Evolutionary conservation across 768 basidiomycete genomes (phyloP).

Genomic region (Mycena epipterygia): DNA sequence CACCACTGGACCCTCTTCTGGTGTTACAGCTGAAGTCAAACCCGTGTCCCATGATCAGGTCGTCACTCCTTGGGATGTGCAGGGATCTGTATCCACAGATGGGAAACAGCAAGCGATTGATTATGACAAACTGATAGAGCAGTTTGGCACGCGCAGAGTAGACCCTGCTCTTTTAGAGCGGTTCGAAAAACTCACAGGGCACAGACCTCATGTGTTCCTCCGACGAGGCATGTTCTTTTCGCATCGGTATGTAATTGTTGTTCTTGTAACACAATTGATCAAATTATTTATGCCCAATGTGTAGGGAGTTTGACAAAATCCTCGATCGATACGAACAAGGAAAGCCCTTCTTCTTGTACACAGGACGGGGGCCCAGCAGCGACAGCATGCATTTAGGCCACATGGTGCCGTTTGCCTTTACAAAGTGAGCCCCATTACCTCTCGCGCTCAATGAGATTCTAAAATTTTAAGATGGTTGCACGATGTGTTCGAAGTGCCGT

Average conservation of each 20-base stretch:
- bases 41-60: slow-evolving; percentile 68
- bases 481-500: slow-evolving; percentile 93
- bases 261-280: slow-evolving; percentile 21
- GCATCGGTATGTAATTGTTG: slow-evolving; percentile 77
- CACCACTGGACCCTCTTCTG: slow-evolving; percentile 30
- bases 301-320: slow-evolving; percentile 94
- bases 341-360: slow-evolving; percentile 98
- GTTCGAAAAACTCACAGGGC: slow-evolving; percentile 93
- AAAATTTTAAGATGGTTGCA: slow-evolving; percentile 85
- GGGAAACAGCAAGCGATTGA: slow-evolving; percentile 95
- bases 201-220: slow-evolving; percentile 88
- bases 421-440: slow-evolving; percentile 73
- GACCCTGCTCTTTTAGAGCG: slow-evolving; percentile 84
- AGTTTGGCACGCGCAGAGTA: slow-evolving; percentile 92
- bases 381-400: slow-evolving; percentile 98
- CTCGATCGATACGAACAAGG: slow-evolving; percentile 96
- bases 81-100: slow-evolving; percentile 88
- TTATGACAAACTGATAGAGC: slow-evolving; percentile 94
- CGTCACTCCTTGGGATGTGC: slow-evolving; percentile 98
- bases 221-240: slow-evolving; percentile 98
- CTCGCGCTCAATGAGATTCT: background rate
- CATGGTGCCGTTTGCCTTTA: slow-evolving; percentile 97
- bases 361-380: slow-evolving; percentile 95
- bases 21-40: slow-evolving; percentile 21
- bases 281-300: slow-evolving; percentile 16